These are phyloP conservation scores for Penicillium steckii DNA, from an alignment of 495 filamentous ascomycete species.

Conservation along the genomic window DNA sequence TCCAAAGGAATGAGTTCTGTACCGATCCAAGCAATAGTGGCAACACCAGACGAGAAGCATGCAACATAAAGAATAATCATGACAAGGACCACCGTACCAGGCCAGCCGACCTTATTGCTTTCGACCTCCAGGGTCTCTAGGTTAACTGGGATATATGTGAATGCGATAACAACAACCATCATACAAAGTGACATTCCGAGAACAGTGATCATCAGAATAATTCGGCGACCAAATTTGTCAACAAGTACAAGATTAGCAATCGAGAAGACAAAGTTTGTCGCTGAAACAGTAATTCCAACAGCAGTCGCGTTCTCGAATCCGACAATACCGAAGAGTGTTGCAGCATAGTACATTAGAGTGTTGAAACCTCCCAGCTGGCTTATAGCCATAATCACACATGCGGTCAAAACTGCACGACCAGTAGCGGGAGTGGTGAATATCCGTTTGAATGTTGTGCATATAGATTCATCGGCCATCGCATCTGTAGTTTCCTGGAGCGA, in stretches of 20 bases:
- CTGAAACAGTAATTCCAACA: constrained; percentile 49
- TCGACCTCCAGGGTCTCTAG: constrained; percentile 27
- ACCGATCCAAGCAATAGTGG: constrained; percentile 47
- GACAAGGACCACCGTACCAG: constrained; percentile 42
- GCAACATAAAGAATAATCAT: constrained; percentile 46
- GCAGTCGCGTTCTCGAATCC: constrained; percentile 51
- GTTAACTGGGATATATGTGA: constrained; percentile 51
- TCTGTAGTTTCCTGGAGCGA: constrained; percentile 33
- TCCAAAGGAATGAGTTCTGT: constrained; percentile 51
- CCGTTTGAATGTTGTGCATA: constrained; percentile 37
- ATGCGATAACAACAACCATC: constrained; percentile 43
- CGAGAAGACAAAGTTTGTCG: constrained; percentile 52
- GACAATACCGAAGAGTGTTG: constrained; percentile 51
- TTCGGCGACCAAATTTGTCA: constrained; percentile 47
- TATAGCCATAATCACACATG: constrained; percentile 47
- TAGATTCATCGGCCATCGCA: constrained; percentile 24
- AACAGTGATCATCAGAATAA: constrained; percentile 44
- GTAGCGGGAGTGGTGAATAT: constrained; percentile 40
- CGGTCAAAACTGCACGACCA: constrained; percentile 44
- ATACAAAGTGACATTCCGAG: constrained; percentile 44
- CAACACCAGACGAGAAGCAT: constrained; percentile 44
- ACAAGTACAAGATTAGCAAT: constrained; percentile 47
- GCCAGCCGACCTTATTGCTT: constrained; percentile 27
- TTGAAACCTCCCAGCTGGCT: constrained; percentile 47
- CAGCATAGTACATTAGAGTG: constrained; percentile 49